A percentile compares a stretch with the other conserved stretches of the same genome.
Evolutionary conservation across 2,329 filamentous ascomycete species (phyloP).

Genomic region (Aureobasidium melanogenum): DNA sequence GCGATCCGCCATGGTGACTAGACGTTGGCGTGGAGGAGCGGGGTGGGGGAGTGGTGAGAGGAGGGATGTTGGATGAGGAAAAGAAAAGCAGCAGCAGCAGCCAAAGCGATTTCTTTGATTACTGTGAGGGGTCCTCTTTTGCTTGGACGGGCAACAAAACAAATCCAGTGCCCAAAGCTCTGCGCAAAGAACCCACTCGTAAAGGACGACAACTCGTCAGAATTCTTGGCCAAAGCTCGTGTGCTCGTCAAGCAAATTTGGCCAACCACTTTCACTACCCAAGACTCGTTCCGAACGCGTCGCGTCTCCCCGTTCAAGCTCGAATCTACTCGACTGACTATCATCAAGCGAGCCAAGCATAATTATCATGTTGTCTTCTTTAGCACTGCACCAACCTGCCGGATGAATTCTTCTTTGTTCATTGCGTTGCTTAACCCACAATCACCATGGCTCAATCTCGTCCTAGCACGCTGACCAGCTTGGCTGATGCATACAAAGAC

Average conservation of each 20-base stretch:
- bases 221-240: neutral
- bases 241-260: neutral
- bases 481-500: slow-evolving; percentile 6
- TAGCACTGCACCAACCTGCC: neutral
- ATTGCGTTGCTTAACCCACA: neutral
- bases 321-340: neutral
- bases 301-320: neutral
- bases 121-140: slow-evolving; percentile 11
- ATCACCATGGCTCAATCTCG: slow-evolving; percentile 11
- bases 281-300: neutral
- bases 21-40: neutral
- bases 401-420: neutral
- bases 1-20: slow-evolving; percentile 77
- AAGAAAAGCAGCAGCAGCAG: neutral
- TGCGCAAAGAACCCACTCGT: slow-evolving; percentile 3
- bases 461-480: neutral
- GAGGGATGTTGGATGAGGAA: neutral
- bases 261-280: neutral
- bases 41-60: neutral
- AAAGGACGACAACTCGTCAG: neutral
- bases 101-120: slow-evolving; percentile 7
- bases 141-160: slow-evolving; percentile 4
- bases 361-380: neutral
- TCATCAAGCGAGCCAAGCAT: neutral
- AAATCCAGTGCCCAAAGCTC: slow-evolving; percentile 2